Evolutionary conservation across 106 monocot genomes (phyloP).

Genomic region (Posidonia australis): DNA sequence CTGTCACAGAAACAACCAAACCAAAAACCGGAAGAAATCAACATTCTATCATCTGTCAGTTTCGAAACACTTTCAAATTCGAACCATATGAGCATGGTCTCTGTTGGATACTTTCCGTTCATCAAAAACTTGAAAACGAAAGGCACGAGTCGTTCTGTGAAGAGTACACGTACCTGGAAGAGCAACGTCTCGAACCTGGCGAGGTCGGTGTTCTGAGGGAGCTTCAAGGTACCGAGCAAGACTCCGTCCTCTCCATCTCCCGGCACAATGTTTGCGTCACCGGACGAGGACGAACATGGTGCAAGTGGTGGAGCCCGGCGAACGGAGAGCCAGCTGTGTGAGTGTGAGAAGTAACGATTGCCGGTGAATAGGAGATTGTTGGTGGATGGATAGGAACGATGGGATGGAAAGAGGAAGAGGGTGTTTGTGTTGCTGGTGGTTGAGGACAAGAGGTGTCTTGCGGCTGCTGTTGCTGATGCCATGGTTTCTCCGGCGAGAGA

Average conservation of each 20-base stretch:
- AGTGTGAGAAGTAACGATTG: background rate
- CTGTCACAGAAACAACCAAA: conserved; percentile 15
- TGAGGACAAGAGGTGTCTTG: background rate
- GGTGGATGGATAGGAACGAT: background rate
- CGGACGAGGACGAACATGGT: background rate
- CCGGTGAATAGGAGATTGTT: background rate
- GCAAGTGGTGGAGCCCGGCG: background rate
- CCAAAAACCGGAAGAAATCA: background rate
- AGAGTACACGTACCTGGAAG: conserved; percentile 13
- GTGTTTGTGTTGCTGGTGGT: background rate
- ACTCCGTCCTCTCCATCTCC: conserved; percentile 17
- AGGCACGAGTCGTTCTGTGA: background rate
- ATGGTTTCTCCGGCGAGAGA: background rate
- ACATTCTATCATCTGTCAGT: background rate
- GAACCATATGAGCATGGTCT: too few species aligned
- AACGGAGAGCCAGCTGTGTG: background rate
- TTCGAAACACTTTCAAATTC: background rate
- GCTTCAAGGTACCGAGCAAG: conserved; percentile 20
- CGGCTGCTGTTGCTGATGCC: background rate
- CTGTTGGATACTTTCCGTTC: too few species aligned
- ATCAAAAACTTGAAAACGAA: background rate
- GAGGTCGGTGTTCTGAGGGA: conserved; percentile 18
- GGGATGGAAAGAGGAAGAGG: background rate
- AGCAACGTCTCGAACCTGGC: conserved; percentile 16
- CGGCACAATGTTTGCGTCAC: background rate